Evolutionary conservation across 2,329 filamentous ascomycete species (phyloP), one percentile per base, ranked within the genome.

Genomic region (Acephala macrosclerotiorum): DNA sequence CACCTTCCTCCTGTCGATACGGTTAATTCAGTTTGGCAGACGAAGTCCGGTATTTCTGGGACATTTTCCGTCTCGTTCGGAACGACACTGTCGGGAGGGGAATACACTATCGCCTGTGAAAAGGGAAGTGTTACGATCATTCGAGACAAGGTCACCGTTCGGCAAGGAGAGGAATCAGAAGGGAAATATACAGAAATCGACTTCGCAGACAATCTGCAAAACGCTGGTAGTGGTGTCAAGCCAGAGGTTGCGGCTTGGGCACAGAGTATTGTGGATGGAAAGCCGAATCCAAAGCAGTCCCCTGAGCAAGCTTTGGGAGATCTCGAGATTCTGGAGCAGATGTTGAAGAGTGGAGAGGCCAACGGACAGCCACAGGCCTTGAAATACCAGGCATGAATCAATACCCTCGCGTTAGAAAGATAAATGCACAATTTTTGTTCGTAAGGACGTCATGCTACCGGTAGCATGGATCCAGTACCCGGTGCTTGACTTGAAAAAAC

Each of bases 1-100:
- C 70, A 77, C 64, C 65, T 77, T 9, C 72, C 71, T 11, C 75
- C 75, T 4, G 72, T 76, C 36, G 75, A 77, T 56, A 76, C 75
- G 0, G 67, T 77, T 2, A 75, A 76, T 56, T 72, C 75, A 0
- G 67, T 75, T n/a, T 77, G 75, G 75, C 64, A 72, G 36, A 76
- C 74, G 4, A 61, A 67, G 26, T 73, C 72, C 25, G 75, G 75
- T 12, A 64, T 76, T 9, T 73, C 71, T 1, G 75, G 75, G 1
- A 76, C 75, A 1, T 76, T 76, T 25, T 68, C 68, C 0, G 67
- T 72, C 5, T 74, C 70, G 12, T 77, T 77, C 51, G 75, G 75
- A 8, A 77, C 74, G 0, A 74, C 71, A 2, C 66, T 76, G 7
- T 70, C 68, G 16, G 74, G 73, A 2, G 70, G 63, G n/a, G 74